Evolutionary conservation across 2,329 filamentous ascomycete species (phyloP), one percentile per base, ranked within the genome.

Genomic region (Rhynchosporium agropyri): DNA sequence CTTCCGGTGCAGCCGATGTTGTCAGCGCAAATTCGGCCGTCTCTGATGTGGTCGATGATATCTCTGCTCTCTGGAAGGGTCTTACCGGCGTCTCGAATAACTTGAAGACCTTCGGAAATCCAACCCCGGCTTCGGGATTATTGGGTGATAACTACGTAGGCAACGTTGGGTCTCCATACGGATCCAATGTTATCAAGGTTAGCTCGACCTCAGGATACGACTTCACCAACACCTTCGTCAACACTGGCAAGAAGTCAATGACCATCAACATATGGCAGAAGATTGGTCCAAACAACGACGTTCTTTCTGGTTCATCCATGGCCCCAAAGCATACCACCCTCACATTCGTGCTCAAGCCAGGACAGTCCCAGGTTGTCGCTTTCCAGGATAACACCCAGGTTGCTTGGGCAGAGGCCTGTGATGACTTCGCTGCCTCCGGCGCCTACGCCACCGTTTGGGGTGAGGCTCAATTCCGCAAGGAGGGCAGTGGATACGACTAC

Each of bases 201-300:
- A 38, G 49, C 20, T 67, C 69, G 0, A 46, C 61, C 0, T 46
- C 54, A 0, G 66, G 63, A 36, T 65, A 73, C 40, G 51, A 62
- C 7, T 74, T 67, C 65, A 74, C 72, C 26, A 66, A 62, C 42
- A 65, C 65, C 4, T 73, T 71, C 59, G 46, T 60, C 29, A 74
- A 74, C 62, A 69, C 69, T 4, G 61, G 63, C 13, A 59, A 54
- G 1, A 43, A 55, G 29, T 0, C 54, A 2, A 73, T 73, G 49
- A 70, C 66, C 12, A 55, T 74, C 62, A 66, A 67, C 50, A 33
- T 72, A 55, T 74, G 72, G 72, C 68, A 74, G 54, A 74, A 74
- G 62, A 67, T 63, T 15, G 70, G 53, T 12, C 20, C 63, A 5
- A 65, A 68, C 49, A 10, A 29, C 2, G 55, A 57, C 20, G 26